Evolutionary conservation across 768 basidiomycete genomes (phyloP).

Genomic region (Amanita molliuscula): DNA sequence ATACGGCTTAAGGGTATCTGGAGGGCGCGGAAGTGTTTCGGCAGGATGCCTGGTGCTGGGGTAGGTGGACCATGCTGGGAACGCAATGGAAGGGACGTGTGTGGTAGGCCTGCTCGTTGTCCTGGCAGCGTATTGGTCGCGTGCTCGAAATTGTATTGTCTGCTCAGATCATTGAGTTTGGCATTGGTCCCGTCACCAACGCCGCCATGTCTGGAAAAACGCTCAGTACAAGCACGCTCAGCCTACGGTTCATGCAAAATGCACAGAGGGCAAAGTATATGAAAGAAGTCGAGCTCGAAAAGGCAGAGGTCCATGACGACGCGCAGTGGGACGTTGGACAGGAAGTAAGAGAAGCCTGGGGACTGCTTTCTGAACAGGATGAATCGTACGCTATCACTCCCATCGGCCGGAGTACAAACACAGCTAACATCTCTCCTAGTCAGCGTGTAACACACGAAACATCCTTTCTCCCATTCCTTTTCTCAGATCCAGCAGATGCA

Average conservation of each 20-base stretch:
- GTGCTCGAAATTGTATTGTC: too few relatives aligned
- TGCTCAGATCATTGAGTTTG: too few relatives aligned
- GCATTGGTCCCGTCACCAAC: too few relatives aligned
- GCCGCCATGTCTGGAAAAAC: conserved; percentile 33
- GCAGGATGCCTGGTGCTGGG: too few relatives aligned
- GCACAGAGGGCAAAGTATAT: conserved; percentile 45
- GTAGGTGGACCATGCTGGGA: too few relatives aligned
- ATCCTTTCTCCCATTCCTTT: conserved; percentile 61
- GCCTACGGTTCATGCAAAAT: conserved; percentile 67
- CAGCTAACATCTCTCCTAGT: conserved; percentile 7
- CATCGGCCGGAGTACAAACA: too few relatives aligned
- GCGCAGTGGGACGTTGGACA: conserved; percentile 53
- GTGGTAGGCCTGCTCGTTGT: too few relatives aligned
- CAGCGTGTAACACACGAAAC: conserved; percentile 38
- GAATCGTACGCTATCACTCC: conserved; percentile 3
- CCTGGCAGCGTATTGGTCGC: too few relatives aligned
- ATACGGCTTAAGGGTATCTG: too few relatives aligned
- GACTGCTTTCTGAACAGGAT: conserved; percentile 12
- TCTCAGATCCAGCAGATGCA: conserved; percentile 25
- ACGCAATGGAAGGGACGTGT: too few relatives aligned
- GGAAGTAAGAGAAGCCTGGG: conserved; percentile 47
- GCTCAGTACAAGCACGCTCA: conserved; percentile 53
- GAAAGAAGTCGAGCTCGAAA: conserved; percentile 37
- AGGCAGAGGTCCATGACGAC: conserved; percentile 50
- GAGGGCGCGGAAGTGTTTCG: too few relatives aligned